Conservation (phyloP, 2,329 filamentous ascomycete species). For the Emmonsia crescens region DNA sequence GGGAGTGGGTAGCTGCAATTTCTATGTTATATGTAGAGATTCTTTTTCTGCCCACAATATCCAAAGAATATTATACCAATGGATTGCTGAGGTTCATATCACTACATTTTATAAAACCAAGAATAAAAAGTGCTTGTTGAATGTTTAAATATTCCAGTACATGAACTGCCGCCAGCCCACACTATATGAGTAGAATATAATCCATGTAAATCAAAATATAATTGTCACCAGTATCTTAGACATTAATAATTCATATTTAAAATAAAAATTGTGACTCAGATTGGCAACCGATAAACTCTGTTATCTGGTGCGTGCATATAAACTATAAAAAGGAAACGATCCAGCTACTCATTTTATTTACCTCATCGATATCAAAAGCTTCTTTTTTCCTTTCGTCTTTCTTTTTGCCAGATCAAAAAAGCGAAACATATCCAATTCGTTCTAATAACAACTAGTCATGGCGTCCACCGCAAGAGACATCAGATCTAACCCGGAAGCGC, state of each 20-base stretch:
- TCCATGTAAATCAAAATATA: too few species aligned
- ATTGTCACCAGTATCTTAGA: too few species aligned
- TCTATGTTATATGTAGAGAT: not conserved
- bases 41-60: not conserved
- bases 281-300: not conserved
- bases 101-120: not conserved
- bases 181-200: too few species aligned
- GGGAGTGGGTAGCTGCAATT: too few species aligned
- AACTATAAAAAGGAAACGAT: not conserved
- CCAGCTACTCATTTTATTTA: not conserved
- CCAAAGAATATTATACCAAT: not conserved
- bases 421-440: not conserved
- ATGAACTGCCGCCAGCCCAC: too few species aligned
- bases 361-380: not conserved
- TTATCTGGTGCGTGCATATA: conserved; percentile 4
- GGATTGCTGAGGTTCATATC: too few species aligned
- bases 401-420: not conserved
- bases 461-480: conserved; percentile 28
- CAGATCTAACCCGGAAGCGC: conserved; percentile 19
- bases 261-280: not conserved
- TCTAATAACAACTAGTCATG: conserved; percentile 14
- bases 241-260: not conserved
- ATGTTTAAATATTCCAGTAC: too few species aligned
- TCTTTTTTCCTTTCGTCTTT: not conserved
- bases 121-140: not conserved